Base-by-base conservation (phyloP, 2,329 filamentous ascomycete genomes). In the Trichothecium roseum region DNA sequence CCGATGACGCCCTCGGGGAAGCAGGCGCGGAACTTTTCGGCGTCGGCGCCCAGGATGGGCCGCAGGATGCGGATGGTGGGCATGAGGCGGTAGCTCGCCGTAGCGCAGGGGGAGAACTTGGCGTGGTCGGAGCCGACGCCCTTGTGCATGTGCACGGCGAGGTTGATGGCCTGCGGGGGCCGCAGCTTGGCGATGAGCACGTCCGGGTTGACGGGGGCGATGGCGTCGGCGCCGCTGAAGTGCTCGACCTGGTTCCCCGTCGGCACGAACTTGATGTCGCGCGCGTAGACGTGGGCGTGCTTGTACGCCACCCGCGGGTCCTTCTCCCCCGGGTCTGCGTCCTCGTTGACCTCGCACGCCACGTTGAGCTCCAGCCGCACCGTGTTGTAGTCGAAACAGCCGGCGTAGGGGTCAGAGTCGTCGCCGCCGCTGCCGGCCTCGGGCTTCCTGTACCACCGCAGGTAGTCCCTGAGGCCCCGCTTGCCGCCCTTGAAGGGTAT, bases 31-130 rank as follows among this genome's bases (percentile, higher is more conserved):
- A 98, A 96, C 57, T 95, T 94, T 53, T 78, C 73, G 3, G 91
- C 91, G 50, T 96, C 87, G 28, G 71, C 68, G 30, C 89, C 91
- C 4, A 94, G 56, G 41, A 98, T 96, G 15, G 91, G 91, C 47
- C 72, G 66, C 30, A 72, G 66, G 53, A 98, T 96, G 44, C 74
- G 72, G 58, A 98, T 96, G 45, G 80, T 80, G 7, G 91, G 91
- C 53, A 98, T 65, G 15, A 98, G 72, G 34, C 91, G 78, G 65
- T 98, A 98, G 17, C 83, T 85, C 3, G 91, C 91, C 2, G 91
- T 95, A 3, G 89, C 88, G 26, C 96, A 91, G 32, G 91, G 91
- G 1, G 86, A 94, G 66, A 91, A 98, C 62, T 98, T 98, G 48
- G 91, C 82, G 59, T 98, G 91, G 60, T 98, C 91, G 44, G 81